These are phyloP conservation scores for Capsella bursapastoris DNA, from an alignment of 345 rosid genomes.

Conservation along the genomic window DNA sequence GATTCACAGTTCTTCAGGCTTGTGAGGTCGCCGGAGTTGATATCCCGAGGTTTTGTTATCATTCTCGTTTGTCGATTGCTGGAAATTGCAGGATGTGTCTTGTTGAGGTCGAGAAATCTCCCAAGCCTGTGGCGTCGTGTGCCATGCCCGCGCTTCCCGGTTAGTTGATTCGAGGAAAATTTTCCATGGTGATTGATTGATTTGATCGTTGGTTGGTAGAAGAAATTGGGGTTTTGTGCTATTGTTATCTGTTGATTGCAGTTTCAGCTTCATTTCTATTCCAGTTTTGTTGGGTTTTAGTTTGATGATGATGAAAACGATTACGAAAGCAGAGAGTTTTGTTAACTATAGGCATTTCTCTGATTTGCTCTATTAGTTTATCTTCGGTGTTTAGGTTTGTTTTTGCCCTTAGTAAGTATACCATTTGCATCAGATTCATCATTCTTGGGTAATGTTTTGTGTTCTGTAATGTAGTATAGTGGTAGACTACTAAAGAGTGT, in stretches of 20 bases:
- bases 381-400: background rate
- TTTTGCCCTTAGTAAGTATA: background rate
- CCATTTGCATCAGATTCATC: background rate
- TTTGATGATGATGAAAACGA: background rate
- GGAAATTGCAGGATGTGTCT: constrained; percentile 99
- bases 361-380: background rate
- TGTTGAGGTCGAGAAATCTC: constrained; percentile 98
- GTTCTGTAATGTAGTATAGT: constrained; percentile 9
- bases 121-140: constrained; percentile 98
- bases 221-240: background rate
- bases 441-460: background rate
- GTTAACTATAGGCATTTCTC: background rate
- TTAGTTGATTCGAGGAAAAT: constrained; percentile 25
- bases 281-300: background rate
- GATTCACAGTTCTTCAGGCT: constrained; percentile 94
- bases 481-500: constrained; percentile 19
- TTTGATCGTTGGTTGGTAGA: constrained; percentile 13
- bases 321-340: no score
- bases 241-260: background rate
- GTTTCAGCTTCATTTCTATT: constrained; percentile 20
- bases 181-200: background rate
- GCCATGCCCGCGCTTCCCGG: constrained; percentile 99
- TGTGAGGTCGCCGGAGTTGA: constrained; percentile 99
- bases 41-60: constrained; percentile 96
- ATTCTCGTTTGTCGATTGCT: constrained; percentile 89